phyloP scores from a whole-genome alignment of 2,329 filamentous ascomycete genomes.

The Sordariomycetes sp. region DNA sequence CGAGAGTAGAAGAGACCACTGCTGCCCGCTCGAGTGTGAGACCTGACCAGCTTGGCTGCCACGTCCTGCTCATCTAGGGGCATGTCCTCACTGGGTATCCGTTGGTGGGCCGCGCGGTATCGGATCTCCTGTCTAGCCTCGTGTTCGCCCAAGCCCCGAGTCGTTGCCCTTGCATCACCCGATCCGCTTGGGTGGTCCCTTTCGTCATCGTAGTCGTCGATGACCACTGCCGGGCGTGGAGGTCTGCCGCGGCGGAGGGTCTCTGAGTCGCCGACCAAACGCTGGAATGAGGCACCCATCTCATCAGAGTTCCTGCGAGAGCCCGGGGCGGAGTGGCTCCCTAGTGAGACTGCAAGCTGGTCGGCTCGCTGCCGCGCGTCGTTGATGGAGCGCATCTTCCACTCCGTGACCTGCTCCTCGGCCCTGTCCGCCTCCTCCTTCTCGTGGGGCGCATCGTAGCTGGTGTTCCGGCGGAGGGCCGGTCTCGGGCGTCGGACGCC shows the following conservation, averaged over 20 bases:
- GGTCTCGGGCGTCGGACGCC: conserved; percentile 16
- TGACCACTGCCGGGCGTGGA: conserved; percentile 3
- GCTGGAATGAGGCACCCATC: conserved; percentile 20
- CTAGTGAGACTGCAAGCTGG: conserved; percentile 27
- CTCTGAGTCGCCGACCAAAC: conserved; percentile 19
- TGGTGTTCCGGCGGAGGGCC: conserved; percentile 31
- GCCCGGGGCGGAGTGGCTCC: conserved; percentile 24
- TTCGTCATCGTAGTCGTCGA: conserved; percentile 5
- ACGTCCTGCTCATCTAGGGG: conserved; percentile 8
- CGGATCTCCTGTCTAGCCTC: conserved; percentile 7
- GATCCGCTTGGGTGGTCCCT: not conserved
- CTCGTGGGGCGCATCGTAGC: conserved; percentile 30
- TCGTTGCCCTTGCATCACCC: too few relatives aligned
- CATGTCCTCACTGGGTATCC: conserved; percentile 12
- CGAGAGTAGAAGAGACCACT: conserved; percentile 19
- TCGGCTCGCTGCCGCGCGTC: conserved; percentile 28
- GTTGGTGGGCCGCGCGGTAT: conserved; percentile 14
- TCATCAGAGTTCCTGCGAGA: conserved; percentile 25
- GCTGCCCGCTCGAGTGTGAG: conserved; percentile 20
- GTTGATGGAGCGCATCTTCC: conserved; percentile 27
- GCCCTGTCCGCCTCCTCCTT: conserved; percentile 28
- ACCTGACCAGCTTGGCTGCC: conserved; percentile 15
- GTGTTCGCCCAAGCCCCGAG: too few relatives aligned
- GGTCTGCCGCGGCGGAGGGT: conserved; percentile 5
- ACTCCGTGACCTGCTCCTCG: conserved; percentile 24